These are phyloP conservation scores for Citrullus mucosospermus DNA, from an alignment of 306 rosid species.

Conservation along the genomic window DNA sequence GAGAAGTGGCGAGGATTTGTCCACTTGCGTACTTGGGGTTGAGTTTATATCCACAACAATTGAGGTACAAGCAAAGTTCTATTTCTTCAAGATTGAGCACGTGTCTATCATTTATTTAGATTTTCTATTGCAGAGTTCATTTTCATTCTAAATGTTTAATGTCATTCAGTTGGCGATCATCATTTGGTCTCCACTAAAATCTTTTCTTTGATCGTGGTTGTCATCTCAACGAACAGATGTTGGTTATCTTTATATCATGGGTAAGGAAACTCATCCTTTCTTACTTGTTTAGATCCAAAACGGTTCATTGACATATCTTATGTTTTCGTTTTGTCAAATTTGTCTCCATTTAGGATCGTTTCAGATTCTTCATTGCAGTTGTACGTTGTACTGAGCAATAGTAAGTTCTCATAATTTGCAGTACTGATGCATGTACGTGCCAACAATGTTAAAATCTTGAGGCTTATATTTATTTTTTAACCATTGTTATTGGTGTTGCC, in stretches of 20 bases:
- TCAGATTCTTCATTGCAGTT: not conserved
- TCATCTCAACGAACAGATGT: not conserved
- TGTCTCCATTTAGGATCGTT: not conserved
- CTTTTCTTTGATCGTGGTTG: not conserved
- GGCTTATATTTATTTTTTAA: too few relatives aligned
- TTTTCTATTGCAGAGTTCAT: not conserved
- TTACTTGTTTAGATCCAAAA: not conserved
- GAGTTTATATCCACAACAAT: not conserved
- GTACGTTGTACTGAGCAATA: not conserved
- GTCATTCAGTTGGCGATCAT: not conserved
- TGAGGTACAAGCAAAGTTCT: not conserved
- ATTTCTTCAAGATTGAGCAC: not conserved
- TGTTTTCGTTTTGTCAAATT: not conserved
- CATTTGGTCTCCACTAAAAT: not conserved
- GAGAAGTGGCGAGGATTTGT: not conserved
- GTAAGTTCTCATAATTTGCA: not conserved
- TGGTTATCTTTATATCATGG: not conserved
- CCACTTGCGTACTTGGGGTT: not conserved
- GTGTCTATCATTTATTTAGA: not conserved
- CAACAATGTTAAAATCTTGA: not conserved
- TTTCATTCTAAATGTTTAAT: not conserved
- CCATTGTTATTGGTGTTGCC: too few relatives aligned
- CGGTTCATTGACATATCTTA: not conserved
- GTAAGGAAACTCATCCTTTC: not conserved
- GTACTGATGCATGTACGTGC: not conserved